phyloP scores from a whole-genome alignment of 164 flowering plant genomes.

The Magnolia kwangsiensis region DNA sequence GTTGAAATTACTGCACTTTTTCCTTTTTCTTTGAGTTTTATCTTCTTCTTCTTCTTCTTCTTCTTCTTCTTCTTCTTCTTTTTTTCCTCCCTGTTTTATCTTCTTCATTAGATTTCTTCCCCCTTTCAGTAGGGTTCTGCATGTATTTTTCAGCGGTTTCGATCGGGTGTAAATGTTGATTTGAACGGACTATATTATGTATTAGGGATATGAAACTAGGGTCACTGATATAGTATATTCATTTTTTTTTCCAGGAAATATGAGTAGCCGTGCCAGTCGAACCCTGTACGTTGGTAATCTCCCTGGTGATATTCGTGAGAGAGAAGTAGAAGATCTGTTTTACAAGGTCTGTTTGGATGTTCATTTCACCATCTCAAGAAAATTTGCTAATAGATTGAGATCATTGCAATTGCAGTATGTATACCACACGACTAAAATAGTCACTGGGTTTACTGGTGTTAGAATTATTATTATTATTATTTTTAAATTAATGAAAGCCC shows the following conservation, averaged over 20 bases:
- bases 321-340: conserved; percentile 86
- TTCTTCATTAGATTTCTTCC: too few relatives aligned
- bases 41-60: too few relatives aligned
- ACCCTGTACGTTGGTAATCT: conserved; percentile 92
- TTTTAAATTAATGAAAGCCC: too few relatives aligned
- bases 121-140: too few relatives aligned
- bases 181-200: neutral
- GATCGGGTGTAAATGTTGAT: neutral
- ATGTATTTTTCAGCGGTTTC: neutral
- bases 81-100: too few relatives aligned
- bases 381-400: neutral
- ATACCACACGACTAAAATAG: neutral
- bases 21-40: neutral
- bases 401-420: neutral
- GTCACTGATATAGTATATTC: neutral
- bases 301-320: conserved; percentile 88
- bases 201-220: neutral
- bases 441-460: neutral
- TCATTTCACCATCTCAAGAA: neutral
- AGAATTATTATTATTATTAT: too few relatives aligned
- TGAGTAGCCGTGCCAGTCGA: conserved; percentile 71
- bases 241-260: conserved; percentile 22
- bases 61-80: too few relatives aligned
- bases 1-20: neutral
- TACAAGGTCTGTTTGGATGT: conserved; percentile 50